These are phyloP conservation scores for Fusarium musae DNA, from an alignment of 2,329 filamentous ascomycete genomes.

Conservation along the genomic window DNA sequence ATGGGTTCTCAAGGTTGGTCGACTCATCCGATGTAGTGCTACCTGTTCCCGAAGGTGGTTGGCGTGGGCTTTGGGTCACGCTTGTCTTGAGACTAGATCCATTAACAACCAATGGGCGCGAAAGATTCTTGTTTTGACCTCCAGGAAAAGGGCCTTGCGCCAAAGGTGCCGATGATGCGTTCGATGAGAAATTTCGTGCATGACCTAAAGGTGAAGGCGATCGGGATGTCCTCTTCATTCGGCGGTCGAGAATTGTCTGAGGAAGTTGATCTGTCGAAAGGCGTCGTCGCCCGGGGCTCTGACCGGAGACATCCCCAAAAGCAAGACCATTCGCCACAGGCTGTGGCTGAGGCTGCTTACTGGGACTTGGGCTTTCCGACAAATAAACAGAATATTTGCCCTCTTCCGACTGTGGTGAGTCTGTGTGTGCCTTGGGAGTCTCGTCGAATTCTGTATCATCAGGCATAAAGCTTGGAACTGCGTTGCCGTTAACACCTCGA, in stretches of 20 bases:
- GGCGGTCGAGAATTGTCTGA: constrained; percentile 63
- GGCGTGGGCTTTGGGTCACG: constrained; percentile 42
- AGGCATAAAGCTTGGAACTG: constrained; percentile 66
- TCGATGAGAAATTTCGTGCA: constrained; percentile 56
- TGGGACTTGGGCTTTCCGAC: constrained; percentile 44
- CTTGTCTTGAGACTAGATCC: constrained; percentile 56
- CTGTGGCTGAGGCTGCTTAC: constrained; percentile 41
- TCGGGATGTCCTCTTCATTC: constrained; percentile 64
- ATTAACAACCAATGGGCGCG: constrained; percentile 65
- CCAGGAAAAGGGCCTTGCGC: constrained; percentile 52
- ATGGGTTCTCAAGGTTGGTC: constrained; percentile 42
- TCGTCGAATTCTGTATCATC: constrained; percentile 65
- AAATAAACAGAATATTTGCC: constrained; percentile 47
- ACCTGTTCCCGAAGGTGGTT: constrained; percentile 21
- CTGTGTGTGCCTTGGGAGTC: constrained; percentile 53
- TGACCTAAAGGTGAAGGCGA: constrained; percentile 68
- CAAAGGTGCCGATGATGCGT: constrained; percentile 54
- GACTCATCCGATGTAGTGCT: constrained; percentile 40
- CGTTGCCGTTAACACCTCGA: constrained; percentile 59
- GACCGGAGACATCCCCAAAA: constrained; percentile 60
- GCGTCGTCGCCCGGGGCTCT: constrained; percentile 55
- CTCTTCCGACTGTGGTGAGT: constrained; percentile 62
- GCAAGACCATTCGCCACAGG: constrained; percentile 54
- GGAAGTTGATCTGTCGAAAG: constrained; percentile 65
- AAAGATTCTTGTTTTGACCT: constrained; percentile 47